Evolutionary conservation across 2,329 filamentous ascomycete genomes (phyloP), one percentile per base, ranked within the genome.

Genomic region (Neoascochyta sp.): DNA sequence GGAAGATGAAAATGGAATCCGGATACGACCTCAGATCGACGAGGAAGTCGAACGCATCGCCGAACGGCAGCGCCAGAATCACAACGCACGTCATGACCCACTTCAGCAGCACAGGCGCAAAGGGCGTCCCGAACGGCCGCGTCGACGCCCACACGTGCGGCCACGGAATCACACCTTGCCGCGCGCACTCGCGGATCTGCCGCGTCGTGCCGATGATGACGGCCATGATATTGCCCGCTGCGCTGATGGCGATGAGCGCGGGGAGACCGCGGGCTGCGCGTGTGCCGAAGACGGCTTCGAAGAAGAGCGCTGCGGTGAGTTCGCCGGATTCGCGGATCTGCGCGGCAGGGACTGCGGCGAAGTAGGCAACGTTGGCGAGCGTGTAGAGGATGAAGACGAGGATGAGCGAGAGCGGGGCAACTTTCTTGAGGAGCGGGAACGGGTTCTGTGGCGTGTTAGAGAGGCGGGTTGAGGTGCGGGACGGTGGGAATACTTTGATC

Each of bases 11-110:
- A 12, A 55, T 29, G 2, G 41, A 39, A 27, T 54, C 47, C 2
- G 54, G 54, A 14, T 57, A 57, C 7, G 45, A 50, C 4, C 47
- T 29, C 4, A 56, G 27, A 29, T 53, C 50, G 12, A 80, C 72
- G 9, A 83, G 63, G 43, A 81, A 81, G 36, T 75, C 72, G 52
- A 82, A 83, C 0, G 78, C 79, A 48, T 82, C 78, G 1, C 79
- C 78, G 1, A 76, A 74, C 0, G 78, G 76, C 0, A 76, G 71
- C 0, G 52, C 52, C 3, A 57, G 35, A 9, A 57, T 59, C n/a
- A 55, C 41, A 16, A 56, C 52, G 22, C 24, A 27, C 1, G 53
- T 57, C 26, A 57, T 29, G 1, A 28, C 27, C 54, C 52, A 57
- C 29, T 54, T 57, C 1, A 55, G 34, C 2, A 70, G 29, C 37